phyloP scores from a whole-genome alignment of 2,329 filamentous ascomycete species.

The Talaromyces albobiverticillius region DNA sequence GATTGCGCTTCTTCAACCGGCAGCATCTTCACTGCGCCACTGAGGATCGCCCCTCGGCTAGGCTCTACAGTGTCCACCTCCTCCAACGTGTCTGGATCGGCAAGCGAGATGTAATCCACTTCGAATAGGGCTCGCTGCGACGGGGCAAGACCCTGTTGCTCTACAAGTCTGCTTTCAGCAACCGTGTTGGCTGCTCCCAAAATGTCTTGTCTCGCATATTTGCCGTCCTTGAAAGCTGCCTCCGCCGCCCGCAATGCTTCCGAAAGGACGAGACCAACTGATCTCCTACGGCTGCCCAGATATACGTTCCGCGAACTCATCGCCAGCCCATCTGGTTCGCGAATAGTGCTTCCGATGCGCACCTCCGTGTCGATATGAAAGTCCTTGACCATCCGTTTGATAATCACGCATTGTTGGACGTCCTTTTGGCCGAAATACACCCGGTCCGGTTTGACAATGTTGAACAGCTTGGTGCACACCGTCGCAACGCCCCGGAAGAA shows the following conservation, averaged over 20 bases:
- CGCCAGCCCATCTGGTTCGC: slow-evolving; percentile 79
- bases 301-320: slow-evolving; percentile 94
- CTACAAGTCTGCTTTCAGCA: slow-evolving; percentile 51
- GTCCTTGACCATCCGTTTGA: slow-evolving; percentile 81
- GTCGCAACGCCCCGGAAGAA: slow-evolving; percentile 97
- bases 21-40: slow-evolving; percentile 86
- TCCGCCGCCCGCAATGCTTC: slow-evolving; percentile 70
- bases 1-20: slow-evolving; percentile 68
- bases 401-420: slow-evolving; percentile 90
- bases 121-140: slow-evolving; percentile 68
- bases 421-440: slow-evolving; percentile 98
- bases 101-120: slow-evolving; percentile 88
- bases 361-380: slow-evolving; percentile 77
- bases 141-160: slow-evolving; percentile 61
- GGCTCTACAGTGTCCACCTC: slow-evolving; percentile 72
- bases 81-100: slow-evolving; percentile 78
- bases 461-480: slow-evolving; percentile 91
- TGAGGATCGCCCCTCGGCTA: slow-evolving; percentile 73
- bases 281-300: slow-evolving; percentile 71
- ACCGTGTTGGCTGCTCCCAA: slow-evolving; percentile 67
- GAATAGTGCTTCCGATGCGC: slow-evolving; percentile 68
- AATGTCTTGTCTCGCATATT: slow-evolving; percentile 61
- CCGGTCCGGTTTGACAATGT: slow-evolving; percentile 71
- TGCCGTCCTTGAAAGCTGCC: slow-evolving; percentile 57
- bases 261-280: slow-evolving; percentile 69